Conservation (phyloP, 495 filamentous ascomycete species). For the Trypethelium eluteriae region DNA sequence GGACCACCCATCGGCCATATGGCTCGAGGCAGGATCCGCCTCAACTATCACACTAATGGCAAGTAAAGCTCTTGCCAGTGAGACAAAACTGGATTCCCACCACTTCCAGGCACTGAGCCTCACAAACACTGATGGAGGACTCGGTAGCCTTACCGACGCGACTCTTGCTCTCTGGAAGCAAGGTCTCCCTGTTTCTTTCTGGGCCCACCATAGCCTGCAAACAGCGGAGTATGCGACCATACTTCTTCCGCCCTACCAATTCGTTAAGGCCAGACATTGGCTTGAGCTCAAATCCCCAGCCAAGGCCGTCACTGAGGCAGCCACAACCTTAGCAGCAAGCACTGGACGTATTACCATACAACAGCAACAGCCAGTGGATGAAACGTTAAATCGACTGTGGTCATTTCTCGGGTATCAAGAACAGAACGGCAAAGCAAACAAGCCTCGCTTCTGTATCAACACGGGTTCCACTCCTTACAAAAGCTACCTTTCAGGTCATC, state of each 20-base stretch:
- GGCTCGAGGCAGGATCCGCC: slow-evolving; percentile 47
- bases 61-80: slow-evolving; percentile 27
- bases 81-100: slow-evolving; percentile 28
- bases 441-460: neutral
- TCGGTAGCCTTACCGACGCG: slow-evolving; percentile 35
- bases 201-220: slow-evolving; percentile 41
- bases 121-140: slow-evolving; percentile 27
- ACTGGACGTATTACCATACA: neutral
- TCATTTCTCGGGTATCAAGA: neutral
- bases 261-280: slow-evolving; percentile 38
- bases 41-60: slow-evolving; percentile 45
- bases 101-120: slow-evolving; percentile 37
- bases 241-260: slow-evolving; percentile 37
- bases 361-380: neutral
- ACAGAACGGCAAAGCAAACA: neutral
- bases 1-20: slow-evolving; percentile 34
- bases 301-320: neutral
- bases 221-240: slow-evolving; percentile 29
- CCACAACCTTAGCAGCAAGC: no score
- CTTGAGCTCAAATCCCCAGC: slow-evolving; percentile 19
- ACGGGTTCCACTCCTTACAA: neutral
- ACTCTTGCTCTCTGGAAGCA: slow-evolving; percentile 44
- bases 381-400: neutral
- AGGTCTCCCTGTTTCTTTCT: slow-evolving; percentile 39
- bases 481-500: neutral